Percentiles rank a stretch among this genome's conserved stretches.
Conservation (phyloP, 495 filamentous ascomycete genomes). For the Bacidia rubella region DNA sequence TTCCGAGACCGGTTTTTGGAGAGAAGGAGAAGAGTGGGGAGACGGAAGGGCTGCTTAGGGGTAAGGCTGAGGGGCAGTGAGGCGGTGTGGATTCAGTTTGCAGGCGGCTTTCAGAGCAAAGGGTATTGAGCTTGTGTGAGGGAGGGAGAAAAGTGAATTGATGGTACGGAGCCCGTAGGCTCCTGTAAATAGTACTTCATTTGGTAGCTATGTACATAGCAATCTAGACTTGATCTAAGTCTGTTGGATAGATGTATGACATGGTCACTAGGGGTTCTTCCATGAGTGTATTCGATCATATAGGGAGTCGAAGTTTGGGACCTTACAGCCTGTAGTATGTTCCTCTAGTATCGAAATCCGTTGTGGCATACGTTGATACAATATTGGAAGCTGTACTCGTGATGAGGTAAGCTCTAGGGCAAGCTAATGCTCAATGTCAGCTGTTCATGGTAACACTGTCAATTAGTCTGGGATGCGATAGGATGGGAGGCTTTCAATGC, state of each 20-base stretch:
- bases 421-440: neutral
- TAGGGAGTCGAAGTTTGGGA: neutral
- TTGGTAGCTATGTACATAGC: slow-evolving; percentile 11
- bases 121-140: no score
- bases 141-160: neutral
- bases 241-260: neutral
- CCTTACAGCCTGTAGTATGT: neutral
- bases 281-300: neutral
- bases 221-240: neutral
- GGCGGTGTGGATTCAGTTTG: neutral
- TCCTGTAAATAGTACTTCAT: slow-evolving; percentile 1
- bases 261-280: neutral
- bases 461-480: no score
- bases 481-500: no score
- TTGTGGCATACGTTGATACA: no score
- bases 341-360: neutral
- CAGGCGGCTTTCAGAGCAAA: no score
- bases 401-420: neutral
- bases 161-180: slow-evolving; percentile 10
- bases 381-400: neutral
- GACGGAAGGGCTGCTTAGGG: slow-evolving; percentile 29
- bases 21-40: slow-evolving; percentile 32
- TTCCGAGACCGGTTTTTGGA: slow-evolving; percentile 57
- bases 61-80: slow-evolving; percentile 27
- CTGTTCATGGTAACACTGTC: no score